Conservation (phyloP, 441 rosid species). For the Populus hybrid region DNA sequence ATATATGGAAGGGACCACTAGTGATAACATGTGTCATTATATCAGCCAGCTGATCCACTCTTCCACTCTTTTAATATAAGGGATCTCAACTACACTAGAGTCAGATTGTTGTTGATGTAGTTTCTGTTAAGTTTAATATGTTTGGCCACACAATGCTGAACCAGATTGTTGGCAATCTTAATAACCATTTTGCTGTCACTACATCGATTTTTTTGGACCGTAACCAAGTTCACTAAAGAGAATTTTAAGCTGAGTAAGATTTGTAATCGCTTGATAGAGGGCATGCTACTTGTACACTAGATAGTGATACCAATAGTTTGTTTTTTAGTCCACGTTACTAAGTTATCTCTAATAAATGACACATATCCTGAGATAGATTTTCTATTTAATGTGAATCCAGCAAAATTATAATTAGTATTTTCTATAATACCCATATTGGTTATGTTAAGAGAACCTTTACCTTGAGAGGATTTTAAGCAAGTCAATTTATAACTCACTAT, state of each 20-base stretch:
- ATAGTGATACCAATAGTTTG: neutral
- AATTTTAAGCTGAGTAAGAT: neutral
- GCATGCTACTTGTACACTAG: neutral
- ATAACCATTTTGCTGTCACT: neutral
- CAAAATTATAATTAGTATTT: neutral
- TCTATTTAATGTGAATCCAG: neutral
- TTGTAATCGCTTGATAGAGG: neutral
- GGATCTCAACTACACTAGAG: neutral
- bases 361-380: neutral
- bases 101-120: neutral
- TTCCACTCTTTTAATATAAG: neutral
- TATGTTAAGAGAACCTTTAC: conserved; percentile 1
- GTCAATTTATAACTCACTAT: neutral
- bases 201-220: neutral
- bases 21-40: neutral
- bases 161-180: neutral
- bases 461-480: neutral
- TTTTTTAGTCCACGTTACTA: neutral
- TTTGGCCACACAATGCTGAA: neutral
- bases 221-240: neutral
- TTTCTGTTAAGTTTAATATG: neutral
- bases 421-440: neutral
- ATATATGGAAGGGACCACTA: neutral
- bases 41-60: neutral
- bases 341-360: neutral